Conservation (phyloP, 1,284 basidiomycete species). For the Malassezia brasiliensis region DNA sequence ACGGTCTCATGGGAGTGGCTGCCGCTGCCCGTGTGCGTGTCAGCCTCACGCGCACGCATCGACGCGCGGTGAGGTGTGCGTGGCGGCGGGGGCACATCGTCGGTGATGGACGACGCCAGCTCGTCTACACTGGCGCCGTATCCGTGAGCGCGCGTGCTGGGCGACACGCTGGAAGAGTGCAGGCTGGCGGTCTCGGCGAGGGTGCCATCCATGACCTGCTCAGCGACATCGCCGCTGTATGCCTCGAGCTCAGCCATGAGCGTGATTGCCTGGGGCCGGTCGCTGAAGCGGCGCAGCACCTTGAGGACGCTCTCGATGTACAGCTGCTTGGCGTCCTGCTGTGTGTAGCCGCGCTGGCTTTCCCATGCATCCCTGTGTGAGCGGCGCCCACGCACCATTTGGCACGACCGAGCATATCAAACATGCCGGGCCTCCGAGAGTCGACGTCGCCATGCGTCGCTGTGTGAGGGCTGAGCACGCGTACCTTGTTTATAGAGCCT, state of each 20-base stretch:
- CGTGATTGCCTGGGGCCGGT: conserved; percentile 65
- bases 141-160: conserved; percentile 7
- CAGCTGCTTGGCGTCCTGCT: conserved; percentile 72
- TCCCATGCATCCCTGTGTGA: conserved; percentile 78
- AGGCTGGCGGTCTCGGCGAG: conserved; percentile 20
- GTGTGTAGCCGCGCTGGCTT: conserved; percentile 70
- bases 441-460: conserved; percentile 80
- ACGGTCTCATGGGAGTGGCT: conserved; percentile 16
- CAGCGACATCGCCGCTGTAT: conserved; percentile 61
- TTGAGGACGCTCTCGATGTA: conserved; percentile 81
- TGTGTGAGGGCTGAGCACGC: conserved; percentile 39
- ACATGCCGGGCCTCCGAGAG: conserved; percentile 69
- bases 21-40: conserved; percentile 7
- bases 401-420: conserved; percentile 83
- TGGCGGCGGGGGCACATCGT: not conserved
- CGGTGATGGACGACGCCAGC: not conserved
- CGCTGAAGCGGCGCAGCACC: conserved; percentile 71
- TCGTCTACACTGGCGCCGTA: conserved; percentile 3
- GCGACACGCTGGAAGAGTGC: conserved; percentile 12
- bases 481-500: conserved; percentile 49
- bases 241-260: conserved; percentile 74
- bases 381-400: conserved; percentile 62
- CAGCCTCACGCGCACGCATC: not conserved
- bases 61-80: not conserved
- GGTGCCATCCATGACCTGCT: conserved; percentile 57